Evolutionary conservation across 2,329 filamentous ascomycete species (phyloP).

Genomic region (Xylariaceae sp.): DNA sequence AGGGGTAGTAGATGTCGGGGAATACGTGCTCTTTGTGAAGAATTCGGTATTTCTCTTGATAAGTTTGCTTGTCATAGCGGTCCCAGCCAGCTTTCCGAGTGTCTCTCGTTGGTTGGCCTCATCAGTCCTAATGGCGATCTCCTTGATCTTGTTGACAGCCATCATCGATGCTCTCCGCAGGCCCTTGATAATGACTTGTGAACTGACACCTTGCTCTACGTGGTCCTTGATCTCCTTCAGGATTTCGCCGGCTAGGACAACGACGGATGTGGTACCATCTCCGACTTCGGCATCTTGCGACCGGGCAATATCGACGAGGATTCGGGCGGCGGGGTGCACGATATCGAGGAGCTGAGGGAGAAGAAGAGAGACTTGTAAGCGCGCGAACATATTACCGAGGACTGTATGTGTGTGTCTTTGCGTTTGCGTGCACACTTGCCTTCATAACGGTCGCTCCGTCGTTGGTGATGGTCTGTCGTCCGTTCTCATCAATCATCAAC

Average conservation of each 20-base stretch:
- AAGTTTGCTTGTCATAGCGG: constrained; percentile 98
- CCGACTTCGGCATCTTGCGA: constrained; percentile 99
- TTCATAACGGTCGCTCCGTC: constrained; percentile 99
- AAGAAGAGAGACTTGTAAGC: constrained; percentile 10
- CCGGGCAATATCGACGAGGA: constrained; percentile 95
- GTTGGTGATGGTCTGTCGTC: constrained; percentile 95
- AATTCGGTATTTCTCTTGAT: constrained; percentile 96
- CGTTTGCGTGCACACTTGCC: constrained; percentile 42
- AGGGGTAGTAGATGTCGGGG: not conserved
- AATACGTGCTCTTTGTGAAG: constrained; percentile 83
- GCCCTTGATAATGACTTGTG: constrained; percentile 96
- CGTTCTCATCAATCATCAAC: constrained; percentile 92
- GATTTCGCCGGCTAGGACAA: constrained; percentile 95
- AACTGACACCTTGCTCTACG: constrained; percentile 94
- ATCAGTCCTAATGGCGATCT: constrained; percentile 82
- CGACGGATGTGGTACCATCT: constrained; percentile 95
- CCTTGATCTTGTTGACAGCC: constrained; percentile 98
- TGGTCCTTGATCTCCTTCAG: constrained; percentile 94
- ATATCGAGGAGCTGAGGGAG: constrained; percentile 79
- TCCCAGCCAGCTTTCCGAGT: constrained; percentile 80
- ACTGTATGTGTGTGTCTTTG: not conserved
- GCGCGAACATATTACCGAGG: constrained; percentile 5
- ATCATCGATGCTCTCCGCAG: constrained; percentile 79
- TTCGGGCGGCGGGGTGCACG: constrained; percentile 91
- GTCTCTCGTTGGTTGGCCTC: constrained; percentile 84